Base-by-base conservation (phyloP, 768 basidiomycete genomes). In the Dioszegia aurantiaca region DNA sequence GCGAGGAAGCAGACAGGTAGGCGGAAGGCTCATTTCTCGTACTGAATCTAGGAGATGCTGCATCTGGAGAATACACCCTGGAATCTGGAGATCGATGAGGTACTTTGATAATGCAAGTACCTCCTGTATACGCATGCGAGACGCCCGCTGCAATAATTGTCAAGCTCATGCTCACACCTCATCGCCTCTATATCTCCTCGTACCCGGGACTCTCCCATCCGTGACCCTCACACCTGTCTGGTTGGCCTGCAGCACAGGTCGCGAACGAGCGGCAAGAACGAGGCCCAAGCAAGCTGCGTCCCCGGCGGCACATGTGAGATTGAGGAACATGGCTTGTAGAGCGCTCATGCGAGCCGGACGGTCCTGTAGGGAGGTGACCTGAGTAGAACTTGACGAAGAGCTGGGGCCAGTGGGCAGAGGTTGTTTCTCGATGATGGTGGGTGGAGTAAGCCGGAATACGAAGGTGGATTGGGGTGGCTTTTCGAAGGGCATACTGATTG, bases 231-330 rank as follows among this genome's bases (percentile, higher is more conserved):
- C 55, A 9, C 43, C 55, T 8, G 17, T 19, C 26, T 56, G 44
- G n/a, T 16, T 46, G 23, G 23, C 14, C 37, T 53, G 24, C 14
- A 19, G 24, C 31, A 23, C 30, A 2, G 24, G 36, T 24, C n/a
- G 33, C 53, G 17, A 11, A 14, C 33, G 33, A 17, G 53, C 53
- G 2, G 31, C 36, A 40, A 40, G 51, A 2, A 40, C 37, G 3
- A 53, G 36, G 26, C 11, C 31, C 16, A 53, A 19, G 37, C 51
- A 53, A 8, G 39, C 36, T 5, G 39, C 51, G 21, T 53, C 51
- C 2, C 51, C 51, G 4, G 51, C 39, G 12, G 39, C 27, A 27
- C 23, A 24, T 3, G 51, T 27, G 31, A 53, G 23, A 27, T 53
- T 19, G 12, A 19, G n/a, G 31, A 49, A 19, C 19, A 28, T 30